Evolutionary conservation across 352 stramenopile genomes (phyloP), one percentile per base, ranked within the genome.

Genomic region (Phytophthora fragariae): DNA sequence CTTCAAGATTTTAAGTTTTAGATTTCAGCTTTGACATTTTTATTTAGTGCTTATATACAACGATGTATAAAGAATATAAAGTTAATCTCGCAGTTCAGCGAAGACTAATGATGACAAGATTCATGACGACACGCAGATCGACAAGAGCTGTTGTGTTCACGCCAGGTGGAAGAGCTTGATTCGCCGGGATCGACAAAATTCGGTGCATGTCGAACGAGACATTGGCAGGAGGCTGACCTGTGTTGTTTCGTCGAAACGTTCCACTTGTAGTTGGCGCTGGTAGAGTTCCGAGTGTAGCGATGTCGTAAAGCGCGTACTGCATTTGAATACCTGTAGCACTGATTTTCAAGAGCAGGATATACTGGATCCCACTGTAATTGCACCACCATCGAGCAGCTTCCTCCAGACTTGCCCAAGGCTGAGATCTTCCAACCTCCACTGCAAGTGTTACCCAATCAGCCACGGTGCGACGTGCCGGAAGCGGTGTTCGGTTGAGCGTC

Each of bases 301-400:
- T 68, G 6, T 68, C 50, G 53, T 70, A 46, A 14, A 57, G 63
- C 39, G 54, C 35, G 27, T 68, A 64, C 50, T 5, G 21, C 12
- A 63, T 70, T 29, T 58, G 54, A 49, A 9, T 33, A 33, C 41
- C 63, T 49, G 1, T 0, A 52, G 27, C 5, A 63, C 63, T 63
- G 41, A 63, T 39, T 53, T 70, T 70, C 63, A 70, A 53, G 5
- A 63, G 54, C 41, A 69, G 17, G n/a, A 70, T 58, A 58, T 70
- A 70, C 63, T 70, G 54, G 19, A 69, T 63, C 10, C 54, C 54
- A 52, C 15, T 44, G 21, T 70, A 70, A 63, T 53, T 39, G 54
- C 54, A 70, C 63, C 63, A 70, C 41, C 41, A 49, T n/a, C 17
- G 3, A n/a, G 41, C 41, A 49, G 41, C 41, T 49, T 49, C 41